Evolutionary conservation across 176 grass and related monocot species (phyloP).

Genomic region (Oryza meridionalis): DNA sequence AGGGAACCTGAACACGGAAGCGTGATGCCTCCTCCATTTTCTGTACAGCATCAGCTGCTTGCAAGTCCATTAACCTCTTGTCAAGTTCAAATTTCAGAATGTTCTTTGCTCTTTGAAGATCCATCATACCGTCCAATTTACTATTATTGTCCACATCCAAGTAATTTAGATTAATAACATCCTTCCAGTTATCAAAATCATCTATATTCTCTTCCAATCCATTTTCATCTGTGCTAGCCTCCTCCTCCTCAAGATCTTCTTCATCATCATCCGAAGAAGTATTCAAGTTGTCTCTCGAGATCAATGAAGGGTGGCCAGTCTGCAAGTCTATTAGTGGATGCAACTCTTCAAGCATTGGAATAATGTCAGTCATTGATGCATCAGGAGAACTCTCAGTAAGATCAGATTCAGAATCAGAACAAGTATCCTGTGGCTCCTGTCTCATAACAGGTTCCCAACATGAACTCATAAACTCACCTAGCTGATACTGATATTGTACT

Average conservation of each 20-base stretch:
- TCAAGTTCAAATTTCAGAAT: constrained; percentile 59
- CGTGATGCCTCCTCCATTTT: constrained; percentile 54
- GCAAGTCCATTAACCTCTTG: constrained; percentile 55
- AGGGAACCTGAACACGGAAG: constrained; percentile 57
- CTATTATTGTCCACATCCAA: constrained; percentile 37
- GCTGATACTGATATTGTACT: constrained; percentile 35
- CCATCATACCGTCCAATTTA: constrained; percentile 44
- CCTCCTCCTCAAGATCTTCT: constrained; percentile 41
- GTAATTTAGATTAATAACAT: constrained; percentile 39
- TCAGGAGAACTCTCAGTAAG: constrained; percentile 58
- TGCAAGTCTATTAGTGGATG: constrained; percentile 44
- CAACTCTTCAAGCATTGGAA: constrained; percentile 72
- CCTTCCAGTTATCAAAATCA: constrained; percentile 26
- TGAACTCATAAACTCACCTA: constrained; percentile 59
- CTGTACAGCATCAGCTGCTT: constrained; percentile 47
- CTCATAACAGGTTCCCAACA: constrained; percentile 58
- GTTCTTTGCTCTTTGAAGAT: constrained; percentile 53
- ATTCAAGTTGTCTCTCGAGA: constrained; percentile 29
- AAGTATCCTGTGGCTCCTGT: constrained; percentile 40
- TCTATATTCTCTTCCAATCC: constrained; percentile 31
- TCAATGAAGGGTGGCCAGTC: constrained; percentile 25
- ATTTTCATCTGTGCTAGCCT: constrained; percentile 46
- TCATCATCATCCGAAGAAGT: constrained; percentile 44
- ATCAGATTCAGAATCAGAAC: constrained; percentile 51
- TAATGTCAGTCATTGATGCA: constrained; percentile 72